Percentiles rank a stretch among this genome's conserved stretches.
Conservation (phyloP, 257 asterid species). For the Gardenia jasminoides region DNA sequence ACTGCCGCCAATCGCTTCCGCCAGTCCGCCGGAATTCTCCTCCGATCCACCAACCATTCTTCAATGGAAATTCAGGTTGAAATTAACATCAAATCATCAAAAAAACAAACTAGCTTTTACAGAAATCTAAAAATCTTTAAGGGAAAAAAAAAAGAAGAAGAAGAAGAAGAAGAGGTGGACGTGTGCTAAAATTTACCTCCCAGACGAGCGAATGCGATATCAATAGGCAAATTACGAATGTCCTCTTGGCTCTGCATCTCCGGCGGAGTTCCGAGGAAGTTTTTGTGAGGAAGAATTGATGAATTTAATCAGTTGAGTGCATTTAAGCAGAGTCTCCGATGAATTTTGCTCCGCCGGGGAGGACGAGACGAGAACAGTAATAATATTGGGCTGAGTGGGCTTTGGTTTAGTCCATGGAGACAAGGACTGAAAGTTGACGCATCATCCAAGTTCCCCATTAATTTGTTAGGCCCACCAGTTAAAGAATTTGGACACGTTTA, state of each 20-base stretch:
- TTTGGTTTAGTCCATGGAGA: not conserved
- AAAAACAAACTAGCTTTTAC: not conserved
- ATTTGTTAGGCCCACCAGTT: too few species aligned
- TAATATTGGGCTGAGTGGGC: not conserved
- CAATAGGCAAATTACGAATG: conserved; percentile 82
- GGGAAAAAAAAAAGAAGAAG: too few species aligned
- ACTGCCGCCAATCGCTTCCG: conserved; percentile 81
- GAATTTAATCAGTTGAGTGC: not conserved
- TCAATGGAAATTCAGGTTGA: conserved; percentile 24
- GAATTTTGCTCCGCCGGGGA: not conserved
- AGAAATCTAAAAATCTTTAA: not conserved
- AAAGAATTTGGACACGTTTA: too few species aligned
- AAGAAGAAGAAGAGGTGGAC: too few species aligned
- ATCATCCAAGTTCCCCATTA: too few species aligned
- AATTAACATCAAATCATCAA: not conserved
- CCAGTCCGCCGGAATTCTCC: conserved; percentile 83
- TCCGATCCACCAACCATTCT: conserved; percentile 99
- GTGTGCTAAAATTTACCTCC: conserved; percentile 51
- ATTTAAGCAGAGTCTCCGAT: not conserved
- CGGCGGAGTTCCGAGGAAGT: not conserved
- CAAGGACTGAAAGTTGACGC: too few species aligned
- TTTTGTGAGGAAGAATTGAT: too few species aligned
- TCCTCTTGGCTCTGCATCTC: conserved; percentile 70
- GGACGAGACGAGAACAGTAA: not conserved
- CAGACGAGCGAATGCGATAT: conserved; percentile 88